Percentiles rank a stretch among this genome's conserved stretches.
phyloP scores from a whole-genome alignment of 2,329 filamentous ascomycete species.

The Fusarium falciforme region DNA sequence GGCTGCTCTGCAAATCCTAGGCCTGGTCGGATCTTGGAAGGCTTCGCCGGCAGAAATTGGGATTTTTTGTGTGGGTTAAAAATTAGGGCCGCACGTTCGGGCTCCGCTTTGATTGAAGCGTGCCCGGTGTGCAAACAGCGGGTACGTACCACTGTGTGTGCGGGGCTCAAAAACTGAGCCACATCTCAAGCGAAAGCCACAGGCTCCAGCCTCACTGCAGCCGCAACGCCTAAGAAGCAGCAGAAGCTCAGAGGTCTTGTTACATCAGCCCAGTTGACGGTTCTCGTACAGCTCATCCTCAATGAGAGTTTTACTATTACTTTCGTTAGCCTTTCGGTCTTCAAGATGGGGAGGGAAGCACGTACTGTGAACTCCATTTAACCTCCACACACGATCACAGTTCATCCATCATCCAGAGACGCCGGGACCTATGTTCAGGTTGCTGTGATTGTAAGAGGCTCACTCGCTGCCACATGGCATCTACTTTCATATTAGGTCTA shows the following conservation, averaged over 20 bases:
- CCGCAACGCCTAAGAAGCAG: not conserved
- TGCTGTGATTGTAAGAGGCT: constrained; percentile 3
- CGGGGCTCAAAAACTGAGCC: not conserved
- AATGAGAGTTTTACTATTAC: not conserved
- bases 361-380: not conserved
- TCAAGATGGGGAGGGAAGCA: not conserved
- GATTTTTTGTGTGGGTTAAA: constrained; percentile 65
- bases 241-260: not conserved
- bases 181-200: not conserved
- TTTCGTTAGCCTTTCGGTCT: not conserved
- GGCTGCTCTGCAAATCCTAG: constrained; percentile 46
- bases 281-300: not conserved
- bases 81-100: constrained; percentile 58
- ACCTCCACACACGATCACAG: not conserved
- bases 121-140: not conserved
- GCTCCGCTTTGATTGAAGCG: constrained; percentile 34
- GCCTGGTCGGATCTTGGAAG: constrained; percentile 44
- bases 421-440: not conserved
- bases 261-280: not conserved
- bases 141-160: constrained; percentile 33
- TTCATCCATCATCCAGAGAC: not conserved
- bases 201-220: not conserved
- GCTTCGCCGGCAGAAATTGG: constrained; percentile 50
- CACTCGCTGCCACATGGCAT: constrained; percentile 4
- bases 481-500: constrained; percentile 13